phyloP scores from a whole-genome alignment of 2,329 filamentous ascomycete species.

The Beauveria asiatica region DNA sequence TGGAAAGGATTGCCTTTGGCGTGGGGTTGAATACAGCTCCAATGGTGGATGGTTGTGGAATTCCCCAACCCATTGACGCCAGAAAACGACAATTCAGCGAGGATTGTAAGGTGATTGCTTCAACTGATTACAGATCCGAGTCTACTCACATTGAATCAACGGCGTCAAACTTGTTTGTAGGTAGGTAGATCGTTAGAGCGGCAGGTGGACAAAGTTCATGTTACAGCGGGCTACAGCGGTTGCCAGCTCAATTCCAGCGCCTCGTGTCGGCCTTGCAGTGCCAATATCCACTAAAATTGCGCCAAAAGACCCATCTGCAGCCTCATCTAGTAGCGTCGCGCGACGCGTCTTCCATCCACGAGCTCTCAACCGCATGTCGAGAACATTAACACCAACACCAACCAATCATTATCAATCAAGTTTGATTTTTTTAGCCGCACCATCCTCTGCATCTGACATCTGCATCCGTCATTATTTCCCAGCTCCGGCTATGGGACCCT shows the following conservation, averaged over 20 bases:
- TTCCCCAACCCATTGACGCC: too few relatives aligned
- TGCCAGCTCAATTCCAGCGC: background rate
- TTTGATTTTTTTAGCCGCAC: background rate
- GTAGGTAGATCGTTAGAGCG: too few relatives aligned
- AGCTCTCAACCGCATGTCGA: background rate
- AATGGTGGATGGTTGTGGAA: too few relatives aligned
- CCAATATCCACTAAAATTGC: background rate
- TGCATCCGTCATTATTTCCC: background rate
- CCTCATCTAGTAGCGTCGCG: background rate
- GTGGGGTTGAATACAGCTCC: too few relatives aligned
- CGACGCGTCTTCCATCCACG: conserved; percentile 2
- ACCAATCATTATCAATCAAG: background rate
- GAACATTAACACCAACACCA: background rate
- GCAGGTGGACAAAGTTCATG: too few relatives aligned
- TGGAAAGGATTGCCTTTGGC: too few relatives aligned
- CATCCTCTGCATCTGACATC: background rate
- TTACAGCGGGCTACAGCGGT: background rate
- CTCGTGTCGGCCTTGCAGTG: background rate
- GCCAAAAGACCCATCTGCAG: background rate
- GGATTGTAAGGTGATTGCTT: too few relatives aligned
- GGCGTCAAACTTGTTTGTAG: background rate
- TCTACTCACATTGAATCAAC: background rate
- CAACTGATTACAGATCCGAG: too few relatives aligned
- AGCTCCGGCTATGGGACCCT: background rate
- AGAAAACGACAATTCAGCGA: too few relatives aligned